phyloP scores from a whole-genome alignment of 768 basidiomycete genomes.

The Rhizopogon vesiculosus region DNA sequence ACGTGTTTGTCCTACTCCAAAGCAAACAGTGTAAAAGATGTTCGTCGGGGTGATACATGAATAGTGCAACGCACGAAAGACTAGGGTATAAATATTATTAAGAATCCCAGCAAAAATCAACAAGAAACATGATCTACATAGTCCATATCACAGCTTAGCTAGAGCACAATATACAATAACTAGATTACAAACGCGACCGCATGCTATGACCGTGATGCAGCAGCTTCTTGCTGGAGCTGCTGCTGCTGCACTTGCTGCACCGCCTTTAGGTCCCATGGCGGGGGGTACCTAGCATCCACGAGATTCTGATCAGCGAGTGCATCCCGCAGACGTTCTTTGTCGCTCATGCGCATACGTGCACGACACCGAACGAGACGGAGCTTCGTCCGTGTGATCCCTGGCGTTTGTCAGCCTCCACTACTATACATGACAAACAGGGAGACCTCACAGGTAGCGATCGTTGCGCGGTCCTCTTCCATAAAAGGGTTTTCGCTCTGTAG shows the following conservation, averaged over 20 bases:
- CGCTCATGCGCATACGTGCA: constrained; percentile 73
- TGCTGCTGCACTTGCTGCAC: constrained; percentile 24
- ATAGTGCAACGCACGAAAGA: no score
- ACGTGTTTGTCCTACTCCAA: no score
- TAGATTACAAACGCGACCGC: not conserved
- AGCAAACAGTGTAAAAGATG: no score
- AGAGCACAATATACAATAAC: not conserved
- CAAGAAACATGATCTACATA: no score
- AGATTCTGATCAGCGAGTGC: constrained; percentile 78
- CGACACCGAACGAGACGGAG: constrained; percentile 76
- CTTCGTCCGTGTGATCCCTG: constrained; percentile 85
- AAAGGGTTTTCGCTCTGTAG: constrained; percentile 80
- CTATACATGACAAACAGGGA: constrained; percentile 3
- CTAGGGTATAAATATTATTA: no score
- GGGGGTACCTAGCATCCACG: constrained; percentile 64
- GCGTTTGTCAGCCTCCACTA: not conserved
- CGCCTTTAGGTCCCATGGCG: constrained; percentile 62
- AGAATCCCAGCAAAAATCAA: not conserved
- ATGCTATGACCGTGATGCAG: not conserved
- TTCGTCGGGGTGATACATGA: no score
- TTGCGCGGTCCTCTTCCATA: constrained; percentile 77
- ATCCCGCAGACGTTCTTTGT: constrained; percentile 67
- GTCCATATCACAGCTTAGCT: not conserved
- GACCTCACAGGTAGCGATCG: constrained; percentile 68
- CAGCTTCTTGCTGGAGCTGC: constrained; percentile 9